Evolutionary conservation across 768 basidiomycete genomes (phyloP), one percentile per base, ranked within the genome.

Genomic region (Trametes cinnabarina): DNA sequence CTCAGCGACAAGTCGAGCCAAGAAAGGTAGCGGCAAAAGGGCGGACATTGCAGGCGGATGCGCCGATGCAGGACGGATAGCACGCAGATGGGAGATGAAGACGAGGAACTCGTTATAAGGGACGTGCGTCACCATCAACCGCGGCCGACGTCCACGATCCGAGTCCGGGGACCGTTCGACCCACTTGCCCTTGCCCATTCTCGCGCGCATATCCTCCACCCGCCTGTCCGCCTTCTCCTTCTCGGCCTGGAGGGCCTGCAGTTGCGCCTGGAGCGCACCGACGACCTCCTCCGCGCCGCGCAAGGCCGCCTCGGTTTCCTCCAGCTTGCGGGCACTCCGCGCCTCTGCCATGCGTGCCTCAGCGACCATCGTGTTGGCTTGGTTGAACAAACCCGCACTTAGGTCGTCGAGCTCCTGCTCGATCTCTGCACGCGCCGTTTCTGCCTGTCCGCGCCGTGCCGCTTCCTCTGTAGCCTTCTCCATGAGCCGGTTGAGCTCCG

Each of bases 361-460:
- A 0, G 92, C 93, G n/a, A 98, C 96, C 97, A 99, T 99, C 6
- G 82, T 87, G 70, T 99, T 98, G 6, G 96, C 96, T 73, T 97
- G 89, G 50, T 84, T 82, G 67, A 99, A 99, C 17, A 99, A 77
- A 47, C 76, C 82, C 15, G 94, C 93, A 61, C 94, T 94, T 60
- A 99, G 85, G 71, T 96, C 92, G 69, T 97, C 94, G 49, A 99
- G 77, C 60, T 99, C 96, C 74, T 88, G 85, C 76, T 99, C 96
- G 49, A 99, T 96, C 62, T 84, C 85, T 0, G 70, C 76, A 32
- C 87, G 82, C 4, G 92, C 94, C 48, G 77, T 84, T 72, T 96
- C 95, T 1, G 95, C 95, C 71, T 92, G 87, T 12, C 94, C 94
- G 14, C 96, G 82, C 63, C 88, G 84, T 1, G 92, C 86, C 14